These are phyloP conservation scores for Fusarium algeriense DNA, from an alignment of 2,329 filamentous ascomycete genomes.

Conservation along the genomic window DNA sequence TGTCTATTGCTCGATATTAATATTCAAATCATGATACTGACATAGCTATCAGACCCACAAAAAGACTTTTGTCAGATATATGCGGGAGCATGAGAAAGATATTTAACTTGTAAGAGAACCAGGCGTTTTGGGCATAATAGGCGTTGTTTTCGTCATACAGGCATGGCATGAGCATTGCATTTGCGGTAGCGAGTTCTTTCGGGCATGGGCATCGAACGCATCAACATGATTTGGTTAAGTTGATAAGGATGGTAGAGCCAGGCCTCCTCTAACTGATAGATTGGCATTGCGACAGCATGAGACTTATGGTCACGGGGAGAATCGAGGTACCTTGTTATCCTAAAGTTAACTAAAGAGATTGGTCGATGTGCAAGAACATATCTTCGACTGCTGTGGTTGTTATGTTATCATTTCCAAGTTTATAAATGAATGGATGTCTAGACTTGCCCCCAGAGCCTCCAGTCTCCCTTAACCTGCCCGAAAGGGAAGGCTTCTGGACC, in stretches of 20 bases:
- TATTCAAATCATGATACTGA: slow-evolving; percentile 19
- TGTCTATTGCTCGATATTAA: neutral
- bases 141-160: slow-evolving; percentile 21
- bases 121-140: slow-evolving; percentile 17
- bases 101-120: slow-evolving; percentile 16
- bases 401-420: neutral
- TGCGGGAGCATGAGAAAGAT: slow-evolving; percentile 81
- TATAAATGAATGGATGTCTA: neutral
- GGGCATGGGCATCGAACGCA: slow-evolving; percentile 15
- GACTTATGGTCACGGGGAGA: neutral
- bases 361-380: neutral
- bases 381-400: neutral
- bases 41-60: slow-evolving; percentile 78
- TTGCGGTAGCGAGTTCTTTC: slow-evolving; percentile 25
- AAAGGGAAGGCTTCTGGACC: slow-evolving; percentile 40
- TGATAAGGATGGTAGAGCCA: slow-evolving; percentile 10
- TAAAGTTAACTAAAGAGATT: neutral
- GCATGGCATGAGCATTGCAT: slow-evolving; percentile 35
- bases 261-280: neutral
- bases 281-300: slow-evolving; percentile 10
- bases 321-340: neutral
- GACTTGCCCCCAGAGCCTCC: neutral
- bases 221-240: slow-evolving; percentile 7
- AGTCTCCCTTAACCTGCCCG: slow-evolving; percentile 36
- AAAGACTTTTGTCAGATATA: slow-evolving; percentile 95